Evolutionary conservation across 1,284 basidiomycete genomes (phyloP).

Genomic region (Sanghuangporus weigelae): DNA sequence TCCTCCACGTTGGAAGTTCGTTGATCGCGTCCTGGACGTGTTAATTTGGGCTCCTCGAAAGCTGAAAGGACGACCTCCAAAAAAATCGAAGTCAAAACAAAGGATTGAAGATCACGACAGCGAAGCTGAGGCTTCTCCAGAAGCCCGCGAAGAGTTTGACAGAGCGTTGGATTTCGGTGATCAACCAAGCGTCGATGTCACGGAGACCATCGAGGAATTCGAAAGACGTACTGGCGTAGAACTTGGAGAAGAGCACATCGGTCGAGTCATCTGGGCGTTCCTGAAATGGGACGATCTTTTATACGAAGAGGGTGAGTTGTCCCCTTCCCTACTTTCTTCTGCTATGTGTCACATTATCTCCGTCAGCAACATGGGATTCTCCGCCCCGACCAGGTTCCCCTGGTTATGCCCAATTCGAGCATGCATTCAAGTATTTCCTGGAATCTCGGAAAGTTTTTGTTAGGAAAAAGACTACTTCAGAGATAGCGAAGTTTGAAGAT

Average conservation of each 20-base stretch:
- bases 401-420: slow-evolving; percentile 59
- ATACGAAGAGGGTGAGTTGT: slow-evolving; percentile 74
- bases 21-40: slow-evolving; percentile 78
- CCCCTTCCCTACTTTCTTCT: slow-evolving; percentile 13
- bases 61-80: slow-evolving; percentile 22
- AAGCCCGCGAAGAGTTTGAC: slow-evolving; percentile 26
- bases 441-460: slow-evolving; percentile 59
- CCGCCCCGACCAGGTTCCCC: slow-evolving; percentile 60
- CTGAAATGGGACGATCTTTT: slow-evolving; percentile 89
- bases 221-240: slow-evolving; percentile 40
- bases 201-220: slow-evolving; percentile 57
- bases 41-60: slow-evolving; percentile 48
- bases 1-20: slow-evolving; percentile 68
- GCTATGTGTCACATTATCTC: background rate
- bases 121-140: slow-evolving; percentile 25
- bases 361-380: slow-evolving; percentile 83
- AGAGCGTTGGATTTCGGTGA: slow-evolving; percentile 47
- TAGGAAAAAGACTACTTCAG: slow-evolving; percentile 40
- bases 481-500: slow-evolving; percentile 37
- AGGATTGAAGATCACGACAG: slow-evolving; percentile 29
- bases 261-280: slow-evolving; percentile 69
- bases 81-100: slow-evolving; percentile 25
- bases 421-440: slow-evolving; percentile 64
- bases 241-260: slow-evolving; percentile 49
- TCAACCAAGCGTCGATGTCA: slow-evolving; percentile 43